phyloP scores from a whole-genome alignment of 2,329 filamentous ascomycete genomes.

The Aspergillus sp. region DNA sequence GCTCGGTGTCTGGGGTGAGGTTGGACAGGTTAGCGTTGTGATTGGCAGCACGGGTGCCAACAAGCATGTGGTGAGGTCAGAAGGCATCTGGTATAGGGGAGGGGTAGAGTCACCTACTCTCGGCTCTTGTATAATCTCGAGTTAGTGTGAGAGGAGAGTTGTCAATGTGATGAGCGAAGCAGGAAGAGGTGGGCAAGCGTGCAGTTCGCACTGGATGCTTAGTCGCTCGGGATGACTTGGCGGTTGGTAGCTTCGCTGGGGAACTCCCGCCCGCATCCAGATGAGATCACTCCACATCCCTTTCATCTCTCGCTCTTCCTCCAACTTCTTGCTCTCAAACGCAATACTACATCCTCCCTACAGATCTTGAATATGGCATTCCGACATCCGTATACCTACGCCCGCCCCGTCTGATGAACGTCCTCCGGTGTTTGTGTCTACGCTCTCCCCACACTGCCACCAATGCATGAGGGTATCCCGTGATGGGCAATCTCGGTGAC shows the following conservation, averaged over 20 bases:
- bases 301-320: neutral
- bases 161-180: neutral
- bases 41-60: constrained; percentile 7
- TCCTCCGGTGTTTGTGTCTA: constrained; percentile 15
- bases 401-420: constrained; percentile 20
- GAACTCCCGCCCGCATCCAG: constrained; percentile 6
- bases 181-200: neutral
- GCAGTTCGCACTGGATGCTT: constrained; percentile 5
- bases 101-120: constrained; percentile 16
- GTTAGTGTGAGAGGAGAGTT: constrained; percentile 1
- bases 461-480: constrained; percentile 43
- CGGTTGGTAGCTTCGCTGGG: neutral
- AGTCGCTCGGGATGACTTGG: constrained; percentile 13
- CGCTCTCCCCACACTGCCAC: constrained; percentile 23
- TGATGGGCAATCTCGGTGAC: constrained; percentile 74
- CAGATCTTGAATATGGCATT: constrained; percentile 11
- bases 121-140: neutral
- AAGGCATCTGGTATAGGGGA: constrained; percentile 3
- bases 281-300: constrained; percentile 12
- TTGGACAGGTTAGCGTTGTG: constrained; percentile 24
- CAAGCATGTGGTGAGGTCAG: constrained; percentile 16
- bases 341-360: neutral
- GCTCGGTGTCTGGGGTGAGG: constrained; percentile 28
- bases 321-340: neutral
- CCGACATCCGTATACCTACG: constrained; percentile 12